A percentile compares a stretch with the other conserved stretches of the same genome.
Evolutionary conservation across 345 rosid genomes (phyloP).

Genomic region (Leavenworthia alabamica): DNA sequence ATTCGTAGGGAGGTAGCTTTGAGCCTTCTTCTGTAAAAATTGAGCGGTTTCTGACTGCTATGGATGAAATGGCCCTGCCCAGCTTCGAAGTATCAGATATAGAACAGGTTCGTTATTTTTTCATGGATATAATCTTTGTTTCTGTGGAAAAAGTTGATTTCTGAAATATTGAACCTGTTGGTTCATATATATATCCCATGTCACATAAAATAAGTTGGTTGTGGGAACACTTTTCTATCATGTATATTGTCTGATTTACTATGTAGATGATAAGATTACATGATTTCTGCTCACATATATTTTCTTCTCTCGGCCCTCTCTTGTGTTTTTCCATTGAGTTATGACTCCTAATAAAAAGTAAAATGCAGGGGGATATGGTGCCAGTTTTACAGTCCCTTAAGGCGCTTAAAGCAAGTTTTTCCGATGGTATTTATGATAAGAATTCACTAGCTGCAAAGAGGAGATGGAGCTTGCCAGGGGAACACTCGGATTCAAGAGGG

Average conservation of each 20-base stretch:
- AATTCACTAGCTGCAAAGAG: conserved; percentile 35
- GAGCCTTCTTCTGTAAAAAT: conserved; percentile 40
- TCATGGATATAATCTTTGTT: neutral
- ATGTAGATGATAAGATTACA: neutral
- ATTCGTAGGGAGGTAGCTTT: conserved; percentile 42
- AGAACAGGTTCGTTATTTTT: conserved; percentile 55
- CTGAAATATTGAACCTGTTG: neutral
- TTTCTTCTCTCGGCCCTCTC: neutral
- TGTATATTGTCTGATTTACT: conserved; percentile 3
- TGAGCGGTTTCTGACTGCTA: conserved; percentile 45
- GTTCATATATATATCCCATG: neutral
- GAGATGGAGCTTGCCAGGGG: conserved; percentile 45
- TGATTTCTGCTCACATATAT: neutral
- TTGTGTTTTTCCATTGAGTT: conserved; percentile 7
- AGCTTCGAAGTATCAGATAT: conserved; percentile 59
- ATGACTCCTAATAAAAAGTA: conserved; percentile 26
- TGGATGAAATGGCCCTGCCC: conserved; percentile 66
- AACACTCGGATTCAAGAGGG: conserved; percentile 19
- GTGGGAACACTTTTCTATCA: neutral
- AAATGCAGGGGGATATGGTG: conserved; percentile 58
- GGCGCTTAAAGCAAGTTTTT: conserved; percentile 49
- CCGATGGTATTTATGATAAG: conserved; percentile 34
- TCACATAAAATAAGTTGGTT: neutral
- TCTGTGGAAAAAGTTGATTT: neutral
- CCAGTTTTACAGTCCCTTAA: conserved; percentile 69